Conservation (phyloP, 2,329 filamentous ascomycete genomes). For the Dactylellina drechsleri region DNA sequence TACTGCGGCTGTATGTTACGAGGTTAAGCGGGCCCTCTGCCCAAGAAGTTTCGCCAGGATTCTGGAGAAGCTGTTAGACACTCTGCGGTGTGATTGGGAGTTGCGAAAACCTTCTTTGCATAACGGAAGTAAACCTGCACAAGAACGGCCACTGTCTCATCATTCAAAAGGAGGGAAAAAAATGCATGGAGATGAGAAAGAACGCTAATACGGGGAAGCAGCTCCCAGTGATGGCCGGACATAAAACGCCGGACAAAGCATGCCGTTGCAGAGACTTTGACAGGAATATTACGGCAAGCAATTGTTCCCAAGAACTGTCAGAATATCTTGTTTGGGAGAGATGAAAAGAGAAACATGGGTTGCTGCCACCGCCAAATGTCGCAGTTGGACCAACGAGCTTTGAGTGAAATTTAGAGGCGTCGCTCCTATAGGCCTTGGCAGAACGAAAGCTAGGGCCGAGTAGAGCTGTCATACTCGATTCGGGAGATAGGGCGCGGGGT, state of each 20-base stretch:
- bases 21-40: constrained; percentile 28
- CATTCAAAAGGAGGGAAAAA: constrained; percentile 8
- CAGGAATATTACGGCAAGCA: constrained; percentile 5
- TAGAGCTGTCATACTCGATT: constrained; percentile 50
- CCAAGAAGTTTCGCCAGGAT: constrained; percentile 19
- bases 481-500: constrained; percentile 45
- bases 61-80: constrained; percentile 15
- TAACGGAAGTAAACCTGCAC: constrained; percentile 38
- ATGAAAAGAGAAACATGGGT: constrained; percentile 54
- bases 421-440: constrained; percentile 15
- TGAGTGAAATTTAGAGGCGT: constrained; percentile 46
- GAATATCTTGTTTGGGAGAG: constrained; percentile 51
- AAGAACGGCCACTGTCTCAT: constrained; percentile 17
- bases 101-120: constrained; percentile 49
- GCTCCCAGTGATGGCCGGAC: constrained; percentile 35
- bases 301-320: constrained; percentile 38
- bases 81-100: constrained; percentile 46
- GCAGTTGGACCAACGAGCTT: constrained; percentile 44
- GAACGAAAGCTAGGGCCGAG: constrained; percentile 31
- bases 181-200: constrained; percentile 4
- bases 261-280: constrained; percentile 35
- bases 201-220: constrained; percentile 28
- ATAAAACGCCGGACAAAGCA: constrained; percentile 50
- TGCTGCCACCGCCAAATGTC: constrained; percentile 50
- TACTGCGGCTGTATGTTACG: constrained; percentile 6